Base-by-base conservation (phyloP, 805 yeast species). In the Kodamaea kakaduensis region DNA sequence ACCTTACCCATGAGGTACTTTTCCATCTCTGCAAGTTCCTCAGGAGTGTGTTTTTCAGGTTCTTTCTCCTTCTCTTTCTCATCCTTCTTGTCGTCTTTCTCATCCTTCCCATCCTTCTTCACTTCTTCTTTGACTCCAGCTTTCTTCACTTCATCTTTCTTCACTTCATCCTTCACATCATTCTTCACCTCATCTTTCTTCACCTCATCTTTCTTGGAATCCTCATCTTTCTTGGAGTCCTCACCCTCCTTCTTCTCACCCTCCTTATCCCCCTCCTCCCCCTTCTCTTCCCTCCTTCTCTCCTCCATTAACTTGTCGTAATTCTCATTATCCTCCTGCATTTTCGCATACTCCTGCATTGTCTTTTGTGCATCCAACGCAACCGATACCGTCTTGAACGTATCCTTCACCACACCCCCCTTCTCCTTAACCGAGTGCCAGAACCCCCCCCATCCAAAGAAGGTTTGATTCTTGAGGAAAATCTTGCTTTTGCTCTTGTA, bases 331-430 rank as follows among this genome's bases (percentile, higher is more conserved):
- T 75, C 72, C 36, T 75, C 77, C 51, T 81, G 84, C 69, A 82
- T 67, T 50, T 75, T 78, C 31, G 81, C 71, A 50, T 79, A 66
- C 46, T 84, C 90, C 50, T 79, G 77, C 80, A 82, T 76, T 4
- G 90, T 80, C 45, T 71, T 69, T 54, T 84, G 90, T 0, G 93
- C 93, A 56, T 84, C 93, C 25, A 80, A 58, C 0, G 93, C 93
- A 6, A 81, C 67, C 2, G 85, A 73, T 6, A 84, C 75, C 27
- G 89, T 79, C 42, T 77, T 71, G 55, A 80, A 70, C 5, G 89
- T 78, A 47, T 81, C 87, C 64, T 78, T 77, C 9, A 82, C 78
- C 1, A 82, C 80, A 3, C 79, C 81, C 34, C 84, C 84, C 44
- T 81, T 80, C 31, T 85, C 90, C 47, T 81, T 80, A 43, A 83